Evolutionary conservation across 2,329 filamentous ascomycete genomes (phyloP).

Genomic region (Aspergillus bombycis): DNA sequence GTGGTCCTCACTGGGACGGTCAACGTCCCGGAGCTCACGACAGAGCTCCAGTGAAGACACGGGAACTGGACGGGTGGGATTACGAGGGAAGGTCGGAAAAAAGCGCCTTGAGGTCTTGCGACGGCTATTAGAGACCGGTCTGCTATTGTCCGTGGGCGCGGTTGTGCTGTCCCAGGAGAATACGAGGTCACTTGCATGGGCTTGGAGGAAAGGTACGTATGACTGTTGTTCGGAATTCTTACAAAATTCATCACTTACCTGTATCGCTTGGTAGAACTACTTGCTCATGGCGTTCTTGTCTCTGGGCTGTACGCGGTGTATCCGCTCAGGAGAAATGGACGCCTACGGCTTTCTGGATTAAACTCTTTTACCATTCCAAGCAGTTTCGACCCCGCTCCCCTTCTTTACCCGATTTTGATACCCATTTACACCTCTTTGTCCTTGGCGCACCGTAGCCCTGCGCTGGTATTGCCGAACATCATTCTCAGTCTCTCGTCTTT

Average conservation of each 20-base stretch:
- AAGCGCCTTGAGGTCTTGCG: conserved; percentile 47
- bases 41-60: conserved; percentile 36
- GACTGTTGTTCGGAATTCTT: background rate
- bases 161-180: conserved; percentile 43
- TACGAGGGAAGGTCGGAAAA: conserved; percentile 32
- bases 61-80: conserved; percentile 26
- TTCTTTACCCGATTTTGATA: conserved; percentile 81
- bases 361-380: conserved; percentile 66
- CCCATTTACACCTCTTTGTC: conserved; percentile 78
- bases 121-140: conserved; percentile 57
- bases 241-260: background rate
- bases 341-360: conserved; percentile 34
- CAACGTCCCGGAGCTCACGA: conserved; percentile 30
- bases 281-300: conserved; percentile 35
- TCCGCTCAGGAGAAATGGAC: conserved; percentile 50
- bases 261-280: conserved; percentile 35
- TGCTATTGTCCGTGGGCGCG: conserved; percentile 57
- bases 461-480: conserved; percentile 74
- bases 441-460: conserved; percentile 64
- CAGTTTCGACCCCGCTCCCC: conserved; percentile 85
- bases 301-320: conserved; percentile 50
- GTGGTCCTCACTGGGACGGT: conserved; percentile 38
- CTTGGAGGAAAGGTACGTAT: conserved; percentile 43
- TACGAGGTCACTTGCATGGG: conserved; percentile 35
- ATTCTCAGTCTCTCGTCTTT: conserved; percentile 79